Evolutionary conservation across 225 moss, liverwort and hornwort genomes (phyloP).

Genomic region (Antitrichia curtipendula): DNA sequence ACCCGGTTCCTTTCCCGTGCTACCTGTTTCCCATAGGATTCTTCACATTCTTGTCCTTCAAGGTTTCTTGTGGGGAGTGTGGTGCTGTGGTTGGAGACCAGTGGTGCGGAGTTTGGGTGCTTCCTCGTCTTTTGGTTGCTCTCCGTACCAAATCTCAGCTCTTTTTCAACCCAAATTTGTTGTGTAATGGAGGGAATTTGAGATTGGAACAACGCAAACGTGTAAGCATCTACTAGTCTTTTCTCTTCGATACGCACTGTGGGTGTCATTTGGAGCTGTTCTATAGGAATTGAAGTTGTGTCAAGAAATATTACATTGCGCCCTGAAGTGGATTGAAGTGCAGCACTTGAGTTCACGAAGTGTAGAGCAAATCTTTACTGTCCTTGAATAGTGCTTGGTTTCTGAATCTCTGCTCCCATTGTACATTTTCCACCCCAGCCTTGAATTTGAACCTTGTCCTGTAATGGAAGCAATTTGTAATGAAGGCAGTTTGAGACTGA

Average conservation of each 20-base stretch:
- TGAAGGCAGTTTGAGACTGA: neutral
- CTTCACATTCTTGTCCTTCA: too few species aligned
- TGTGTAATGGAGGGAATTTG: neutral
- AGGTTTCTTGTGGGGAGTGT: too few species aligned
- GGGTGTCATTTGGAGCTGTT: too few species aligned
- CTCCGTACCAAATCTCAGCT: neutral
- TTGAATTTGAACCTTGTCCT: neutral
- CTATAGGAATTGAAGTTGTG: neutral
- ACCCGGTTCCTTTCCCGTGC: too few species aligned
- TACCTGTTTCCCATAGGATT: too few species aligned
- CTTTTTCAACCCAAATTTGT: neutral
- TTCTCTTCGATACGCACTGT: too few species aligned
- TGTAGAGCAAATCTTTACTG: neutral
- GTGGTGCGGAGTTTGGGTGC: neutral
- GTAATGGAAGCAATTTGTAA: neutral
- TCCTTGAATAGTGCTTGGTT: neutral
- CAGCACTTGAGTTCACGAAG: neutral
- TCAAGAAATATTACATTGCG: too few species aligned
- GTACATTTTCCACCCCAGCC: neutral
- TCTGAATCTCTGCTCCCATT: neutral
- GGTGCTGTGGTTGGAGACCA: neutral
- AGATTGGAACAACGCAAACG: neutral
- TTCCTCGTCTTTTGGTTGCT: neutral
- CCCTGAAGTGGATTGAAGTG: neutral
- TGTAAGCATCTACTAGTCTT: neutral